Evolutionary conservation across 352 stramenopile genomes (phyloP).

Genomic region (Thalassiosira livingstoniorum): DNA sequence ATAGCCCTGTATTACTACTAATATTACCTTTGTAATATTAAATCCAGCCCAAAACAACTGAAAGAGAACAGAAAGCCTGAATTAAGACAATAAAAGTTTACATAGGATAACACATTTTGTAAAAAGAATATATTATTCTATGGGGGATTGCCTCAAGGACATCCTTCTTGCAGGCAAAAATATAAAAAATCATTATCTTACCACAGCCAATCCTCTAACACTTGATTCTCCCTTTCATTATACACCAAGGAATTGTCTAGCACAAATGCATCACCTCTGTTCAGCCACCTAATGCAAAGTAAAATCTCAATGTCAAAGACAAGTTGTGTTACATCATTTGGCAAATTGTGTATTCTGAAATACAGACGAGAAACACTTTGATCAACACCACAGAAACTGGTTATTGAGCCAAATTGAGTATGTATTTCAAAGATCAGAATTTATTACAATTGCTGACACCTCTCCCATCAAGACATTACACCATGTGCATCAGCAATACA

Average conservation of each 20-base stretch:
- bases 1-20: too few species aligned
- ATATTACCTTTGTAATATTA: too few species aligned
- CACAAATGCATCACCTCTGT: conserved; percentile 1
- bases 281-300: neutral
- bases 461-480: conserved; percentile 6
- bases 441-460: neutral
- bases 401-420: conserved; percentile 25
- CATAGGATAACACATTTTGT: too few species aligned
- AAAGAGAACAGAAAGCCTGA: too few species aligned
- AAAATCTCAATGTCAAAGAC: conserved; percentile 2
- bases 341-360: conserved; percentile 8
- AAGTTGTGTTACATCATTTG: conserved; percentile 19
- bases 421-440: conserved; percentile 16
- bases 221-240: neutral
- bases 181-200: neutral
- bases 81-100: too few species aligned
- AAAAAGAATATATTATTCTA: too few species aligned
- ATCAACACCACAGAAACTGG: conserved; percentile 20
- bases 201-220: conserved; percentile 6
- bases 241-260: conserved; percentile 9
- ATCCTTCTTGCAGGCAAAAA: neutral
- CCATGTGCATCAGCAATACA: conserved; percentile 1
- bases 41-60: too few species aligned
- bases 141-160: too few species aligned
- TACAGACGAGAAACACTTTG: neutral